These are phyloP conservation scores for Aspergillus luchuensis DNA, from an alignment of 2,329 filamentous ascomycete species.

Conservation along the genomic window DNA sequence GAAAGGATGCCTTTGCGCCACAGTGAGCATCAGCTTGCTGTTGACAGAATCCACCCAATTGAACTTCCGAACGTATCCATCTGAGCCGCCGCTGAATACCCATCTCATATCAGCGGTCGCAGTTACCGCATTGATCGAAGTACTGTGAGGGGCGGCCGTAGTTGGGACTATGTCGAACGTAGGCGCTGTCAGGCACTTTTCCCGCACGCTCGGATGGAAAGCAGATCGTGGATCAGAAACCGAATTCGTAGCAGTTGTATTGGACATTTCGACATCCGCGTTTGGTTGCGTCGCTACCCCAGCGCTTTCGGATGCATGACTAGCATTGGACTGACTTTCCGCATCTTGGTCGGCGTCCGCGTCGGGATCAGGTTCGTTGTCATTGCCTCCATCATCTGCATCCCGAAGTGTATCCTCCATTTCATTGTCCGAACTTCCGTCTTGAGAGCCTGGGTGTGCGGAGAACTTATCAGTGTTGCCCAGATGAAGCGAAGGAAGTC, in stretches of 20 bases:
- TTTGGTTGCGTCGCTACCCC: slow-evolving; percentile 46
- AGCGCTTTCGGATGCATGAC: slow-evolving; percentile 42
- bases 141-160: slow-evolving; percentile 93
- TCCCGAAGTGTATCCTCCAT: slow-evolving; percentile 50
- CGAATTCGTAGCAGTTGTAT: slow-evolving; percentile 43
- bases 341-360: slow-evolving; percentile 38
- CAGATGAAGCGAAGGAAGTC: neutral
- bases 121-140: slow-evolving; percentile 89
- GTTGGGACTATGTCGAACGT: slow-evolving; percentile 96
- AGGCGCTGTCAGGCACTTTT: slow-evolving; percentile 75
- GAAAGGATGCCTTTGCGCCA: slow-evolving; percentile 93
- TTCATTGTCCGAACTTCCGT: slow-evolving; percentile 53
- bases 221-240: slow-evolving; percentile 41
- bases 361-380: slow-evolving; percentile 40
- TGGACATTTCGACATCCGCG: slow-evolving; percentile 51
- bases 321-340: slow-evolving; percentile 44
- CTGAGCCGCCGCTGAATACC: slow-evolving; percentile 90
- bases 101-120: slow-evolving; percentile 92
- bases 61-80: slow-evolving; percentile 96
- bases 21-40: slow-evolving; percentile 87
- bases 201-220: slow-evolving; percentile 66
- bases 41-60: slow-evolving; percentile 95
- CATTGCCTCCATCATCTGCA: slow-evolving; percentile 43
- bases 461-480: slow-evolving; percentile 11
- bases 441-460: slow-evolving; percentile 46